Conservation (phyloP, 2,329 filamentous ascomycete species). For the Trichoderma harzianum region DNA sequence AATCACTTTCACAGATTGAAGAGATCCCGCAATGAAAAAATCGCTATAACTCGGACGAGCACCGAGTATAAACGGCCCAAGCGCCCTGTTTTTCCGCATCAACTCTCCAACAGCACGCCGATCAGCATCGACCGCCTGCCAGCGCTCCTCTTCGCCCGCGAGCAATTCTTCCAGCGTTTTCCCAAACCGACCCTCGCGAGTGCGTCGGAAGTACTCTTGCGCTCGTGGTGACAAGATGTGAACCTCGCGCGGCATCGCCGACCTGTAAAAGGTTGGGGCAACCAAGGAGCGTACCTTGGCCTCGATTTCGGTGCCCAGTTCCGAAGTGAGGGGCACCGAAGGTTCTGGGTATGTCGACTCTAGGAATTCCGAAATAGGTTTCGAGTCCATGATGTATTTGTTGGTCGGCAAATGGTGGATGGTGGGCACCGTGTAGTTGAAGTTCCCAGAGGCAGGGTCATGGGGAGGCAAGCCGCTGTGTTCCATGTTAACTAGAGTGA, state of each 20-base stretch:
- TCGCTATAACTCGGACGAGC: not conserved
- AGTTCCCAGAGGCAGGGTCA: not conserved
- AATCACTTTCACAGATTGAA: not conserved
- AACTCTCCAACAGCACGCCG: not conserved
- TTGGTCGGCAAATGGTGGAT: slow-evolving; percentile 4
- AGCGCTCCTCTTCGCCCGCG: not conserved
- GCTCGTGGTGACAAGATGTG: not conserved
- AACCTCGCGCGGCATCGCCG: not conserved
- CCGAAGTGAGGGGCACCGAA: not conserved
- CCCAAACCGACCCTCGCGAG: not conserved
- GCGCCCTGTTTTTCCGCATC: not conserved
- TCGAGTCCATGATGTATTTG: slow-evolving; percentile 4
- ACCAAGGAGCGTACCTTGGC: not conserved
- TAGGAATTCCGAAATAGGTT: not conserved
- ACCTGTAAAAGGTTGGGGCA: not conserved
- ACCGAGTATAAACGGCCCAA: slow-evolving; percentile 1
- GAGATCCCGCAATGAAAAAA: slow-evolving; percentile 3
- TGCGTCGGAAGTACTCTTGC: not conserved
- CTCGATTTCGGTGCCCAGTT: slow-evolving; percentile 1
- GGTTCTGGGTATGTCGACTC: slow-evolving; percentile 3
- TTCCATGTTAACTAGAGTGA: not conserved
- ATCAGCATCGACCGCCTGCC: not conserved
- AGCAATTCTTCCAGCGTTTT: not conserved
- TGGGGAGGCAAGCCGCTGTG: not conserved
- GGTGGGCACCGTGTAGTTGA: not conserved